Evolutionary conservation across 2,329 filamentous ascomycete species (phyloP).

Genomic region (Colletotrichum sp.): DNA sequence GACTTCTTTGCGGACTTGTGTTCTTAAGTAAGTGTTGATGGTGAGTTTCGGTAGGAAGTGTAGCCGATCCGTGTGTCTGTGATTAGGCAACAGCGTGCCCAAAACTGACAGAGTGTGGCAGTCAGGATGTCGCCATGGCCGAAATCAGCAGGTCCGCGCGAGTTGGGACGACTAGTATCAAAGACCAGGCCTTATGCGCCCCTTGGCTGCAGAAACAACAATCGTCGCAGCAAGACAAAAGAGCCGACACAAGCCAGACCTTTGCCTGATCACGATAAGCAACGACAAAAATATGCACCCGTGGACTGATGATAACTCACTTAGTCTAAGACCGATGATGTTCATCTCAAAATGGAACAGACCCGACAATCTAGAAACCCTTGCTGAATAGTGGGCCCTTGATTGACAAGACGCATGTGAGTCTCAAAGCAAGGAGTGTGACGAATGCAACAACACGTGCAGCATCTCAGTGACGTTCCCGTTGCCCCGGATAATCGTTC

Average conservation of each 20-base stretch:
- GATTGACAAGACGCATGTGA: not conserved
- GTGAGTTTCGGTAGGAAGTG: not conserved
- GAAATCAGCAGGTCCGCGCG: not conserved
- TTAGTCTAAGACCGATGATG: not conserved
- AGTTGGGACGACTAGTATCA: not conserved
- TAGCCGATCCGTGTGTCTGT: fast-evolving
- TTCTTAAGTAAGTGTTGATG: not conserved
- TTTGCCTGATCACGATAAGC: not conserved
- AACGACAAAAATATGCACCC: not conserved
- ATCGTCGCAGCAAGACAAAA: not conserved
- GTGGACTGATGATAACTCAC: not conserved
- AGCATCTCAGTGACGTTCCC: not conserved
- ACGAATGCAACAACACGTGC: not conserved
- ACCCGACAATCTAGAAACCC: not conserved
- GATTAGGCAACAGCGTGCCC: not conserved
- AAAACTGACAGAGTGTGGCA: not conserved
- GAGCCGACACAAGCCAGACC: not conserved
- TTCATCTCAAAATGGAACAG: not conserved
- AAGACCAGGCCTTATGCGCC: not conserved
- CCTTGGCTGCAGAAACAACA: not conserved
- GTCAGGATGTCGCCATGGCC: not conserved
- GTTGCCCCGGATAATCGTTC: not conserved
- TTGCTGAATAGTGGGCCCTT: not conserved
- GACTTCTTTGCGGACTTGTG: not conserved
- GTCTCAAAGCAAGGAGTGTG: not conserved